A percentile compares a stretch with the other conserved stretches of the same genome.
Evolutionary conservation across 495 filamentous ascomycete genomes (phyloP).

Genomic region (Parachaetomium inaequale): DNA sequence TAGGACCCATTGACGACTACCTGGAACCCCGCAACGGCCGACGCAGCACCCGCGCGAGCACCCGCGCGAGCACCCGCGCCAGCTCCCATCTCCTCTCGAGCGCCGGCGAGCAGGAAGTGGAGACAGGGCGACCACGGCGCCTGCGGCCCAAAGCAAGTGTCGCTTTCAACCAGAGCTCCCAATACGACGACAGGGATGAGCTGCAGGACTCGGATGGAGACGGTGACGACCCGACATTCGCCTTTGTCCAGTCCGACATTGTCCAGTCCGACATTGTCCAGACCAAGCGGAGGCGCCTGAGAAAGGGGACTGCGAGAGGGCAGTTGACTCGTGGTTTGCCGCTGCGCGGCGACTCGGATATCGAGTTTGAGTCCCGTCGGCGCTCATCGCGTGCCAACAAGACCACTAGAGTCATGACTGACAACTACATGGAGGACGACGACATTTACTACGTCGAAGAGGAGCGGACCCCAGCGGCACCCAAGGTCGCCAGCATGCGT

Average conservation of each 20-base stretch:
- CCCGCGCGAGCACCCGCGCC: conserved; percentile 25
- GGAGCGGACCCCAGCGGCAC: conserved; percentile 44
- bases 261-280: conserved; percentile 31
- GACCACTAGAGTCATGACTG: conserved; percentile 56
- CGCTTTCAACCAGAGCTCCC: not conserved
- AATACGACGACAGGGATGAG: conserved; percentile 44
- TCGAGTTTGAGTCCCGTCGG: conserved; percentile 46
- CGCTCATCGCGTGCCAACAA: conserved; percentile 51
- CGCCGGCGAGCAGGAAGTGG: conserved; percentile 16
- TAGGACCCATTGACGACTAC: conserved; percentile 5
- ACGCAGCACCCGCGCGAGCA: conserved; percentile 24
- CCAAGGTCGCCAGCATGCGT: conserved; percentile 58
- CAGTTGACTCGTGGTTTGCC: not conserved
- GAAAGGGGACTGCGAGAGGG: conserved; percentile 1
- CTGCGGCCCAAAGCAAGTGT: conserved; percentile 9
- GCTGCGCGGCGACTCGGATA: conserved; percentile 35
- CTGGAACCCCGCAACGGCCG: conserved; percentile 1
- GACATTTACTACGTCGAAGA: conserved; percentile 56
- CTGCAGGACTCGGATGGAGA: conserved; percentile 38
- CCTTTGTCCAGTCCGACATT: conserved; percentile 42
- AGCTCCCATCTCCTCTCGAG: conserved; percentile 25
- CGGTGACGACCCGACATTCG: conserved; percentile 30
- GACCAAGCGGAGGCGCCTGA: conserved; percentile 3
- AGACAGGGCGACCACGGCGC: conserved; percentile 2
- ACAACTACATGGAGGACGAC: conserved; percentile 52